Percentiles rank a stretch among this genome's conserved stretches.
phyloP scores from a whole-genome alignment of 768 basidiomycete species.

The Multifurca ochricompacta region DNA sequence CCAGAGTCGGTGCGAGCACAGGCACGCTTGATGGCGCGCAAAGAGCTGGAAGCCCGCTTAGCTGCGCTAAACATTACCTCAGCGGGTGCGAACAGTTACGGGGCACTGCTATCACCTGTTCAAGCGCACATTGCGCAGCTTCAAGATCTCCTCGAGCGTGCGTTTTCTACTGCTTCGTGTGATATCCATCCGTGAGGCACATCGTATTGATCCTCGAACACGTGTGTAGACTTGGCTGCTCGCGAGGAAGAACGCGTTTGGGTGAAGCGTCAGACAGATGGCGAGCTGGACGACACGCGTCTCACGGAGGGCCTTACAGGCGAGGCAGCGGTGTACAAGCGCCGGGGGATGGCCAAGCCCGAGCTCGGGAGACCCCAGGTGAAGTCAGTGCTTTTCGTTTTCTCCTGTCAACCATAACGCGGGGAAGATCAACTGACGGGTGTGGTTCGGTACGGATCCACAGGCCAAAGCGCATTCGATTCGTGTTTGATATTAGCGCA shows the following conservation, averaged over 20 bases:
- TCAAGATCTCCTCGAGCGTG: slow-evolving; percentile 55
- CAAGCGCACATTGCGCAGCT: slow-evolving; percentile 54
- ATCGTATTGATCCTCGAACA: not conserved
- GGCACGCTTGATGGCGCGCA: slow-evolving; percentile 58
- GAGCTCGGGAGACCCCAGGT: slow-evolving; percentile 60
- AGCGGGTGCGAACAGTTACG: slow-evolving; percentile 50
- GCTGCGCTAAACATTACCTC: slow-evolving; percentile 56
- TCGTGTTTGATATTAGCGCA: slow-evolving; percentile 62
- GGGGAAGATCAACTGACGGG: not conserved
- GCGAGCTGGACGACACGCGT: slow-evolving; percentile 59
- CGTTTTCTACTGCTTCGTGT: slow-evolving; percentile 16
- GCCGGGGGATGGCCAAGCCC: slow-evolving; percentile 61
- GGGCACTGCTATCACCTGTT: slow-evolving; percentile 42
- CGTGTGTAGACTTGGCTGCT: slow-evolving; percentile 46
- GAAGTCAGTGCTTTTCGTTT: slow-evolving; percentile 45
- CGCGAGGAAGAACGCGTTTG: slow-evolving; percentile 65
- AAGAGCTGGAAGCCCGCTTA: slow-evolving; percentile 51
- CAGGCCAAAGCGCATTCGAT: slow-evolving; percentile 60
- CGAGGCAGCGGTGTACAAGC: slow-evolving; percentile 63
- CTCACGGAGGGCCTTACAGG: slow-evolving; percentile 62
- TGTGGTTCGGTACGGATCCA: not conserved
- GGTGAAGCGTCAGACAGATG: slow-evolving; percentile 65
- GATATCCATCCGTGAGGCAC: not conserved
- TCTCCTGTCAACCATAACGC: not conserved
- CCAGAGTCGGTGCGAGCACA: slow-evolving; percentile 55